These are phyloP conservation scores for Delphinella strobiligena DNA, from an alignment of 2,329 filamentous ascomycete species.

Conservation along the genomic window DNA sequence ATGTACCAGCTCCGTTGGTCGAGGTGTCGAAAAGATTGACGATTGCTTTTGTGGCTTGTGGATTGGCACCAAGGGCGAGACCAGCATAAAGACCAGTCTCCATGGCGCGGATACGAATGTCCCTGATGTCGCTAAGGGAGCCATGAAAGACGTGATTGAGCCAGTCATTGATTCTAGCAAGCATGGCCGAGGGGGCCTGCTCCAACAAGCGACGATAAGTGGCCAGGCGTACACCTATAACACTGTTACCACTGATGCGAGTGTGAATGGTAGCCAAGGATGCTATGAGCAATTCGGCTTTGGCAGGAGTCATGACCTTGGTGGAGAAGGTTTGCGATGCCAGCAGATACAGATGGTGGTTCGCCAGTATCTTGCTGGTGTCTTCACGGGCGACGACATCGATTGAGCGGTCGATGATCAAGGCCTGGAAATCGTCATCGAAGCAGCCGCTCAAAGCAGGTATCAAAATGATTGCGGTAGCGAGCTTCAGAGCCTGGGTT, in stretches of 20 bases:
- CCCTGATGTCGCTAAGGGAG: constrained; percentile 65
- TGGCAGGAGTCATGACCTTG: constrained; percentile 60
- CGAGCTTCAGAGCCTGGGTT: constrained; percentile 65
- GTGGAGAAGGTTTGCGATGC: constrained; percentile 66
- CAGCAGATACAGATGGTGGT: constrained; percentile 69
- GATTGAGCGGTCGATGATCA: constrained; percentile 71
- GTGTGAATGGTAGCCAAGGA: constrained; percentile 62
- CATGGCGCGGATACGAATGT: constrained; percentile 65
- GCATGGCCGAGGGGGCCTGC: constrained; percentile 60
- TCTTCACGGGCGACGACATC: constrained; percentile 55
- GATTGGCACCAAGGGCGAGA: constrained; percentile 56
- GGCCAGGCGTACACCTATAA: constrained; percentile 61
- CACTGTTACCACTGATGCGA: constrained; percentile 66
- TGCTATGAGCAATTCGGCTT: constrained; percentile 58
- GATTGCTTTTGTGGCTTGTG: constrained; percentile 53
- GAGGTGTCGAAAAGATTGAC: constrained; percentile 48
- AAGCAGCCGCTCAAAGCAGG: constrained; percentile 58
- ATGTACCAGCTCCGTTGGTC: constrained; percentile 43
- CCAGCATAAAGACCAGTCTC: constrained; percentile 60
- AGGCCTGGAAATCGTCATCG: constrained; percentile 65
- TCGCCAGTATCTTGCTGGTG: constrained; percentile 64
- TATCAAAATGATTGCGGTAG: constrained; percentile 66
- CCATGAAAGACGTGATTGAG: constrained; percentile 70
- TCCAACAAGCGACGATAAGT: constrained; percentile 69
- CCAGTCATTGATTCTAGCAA: constrained; percentile 60